These are phyloP conservation scores for Mycosarcoma mackinlayi DNA, from an alignment of 1,284 basidiomycete species.

Conservation along the genomic window DNA sequence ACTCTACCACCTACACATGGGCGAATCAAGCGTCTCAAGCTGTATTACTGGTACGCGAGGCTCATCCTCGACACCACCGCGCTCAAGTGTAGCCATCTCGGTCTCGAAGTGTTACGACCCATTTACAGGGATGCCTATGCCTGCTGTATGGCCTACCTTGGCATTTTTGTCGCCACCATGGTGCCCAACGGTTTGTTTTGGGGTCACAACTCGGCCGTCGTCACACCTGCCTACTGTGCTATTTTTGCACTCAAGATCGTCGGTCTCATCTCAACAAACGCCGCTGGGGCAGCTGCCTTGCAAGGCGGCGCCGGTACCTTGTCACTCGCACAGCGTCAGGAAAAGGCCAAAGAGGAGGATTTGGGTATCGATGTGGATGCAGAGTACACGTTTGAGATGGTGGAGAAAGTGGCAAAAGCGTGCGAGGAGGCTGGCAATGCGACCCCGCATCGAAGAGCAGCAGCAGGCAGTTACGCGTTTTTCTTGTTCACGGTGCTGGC, in stretches of 20 bases:
- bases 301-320: slow-evolving; percentile 1
- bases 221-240: slow-evolving; percentile 52
- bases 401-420: slow-evolving; percentile 42
- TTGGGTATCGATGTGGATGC: slow-evolving; percentile 40
- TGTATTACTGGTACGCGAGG: slow-evolving; percentile 53
- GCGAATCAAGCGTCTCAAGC: slow-evolving; percentile 29
- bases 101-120: slow-evolving; percentile 28
- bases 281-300: neutral
- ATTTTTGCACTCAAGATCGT: slow-evolving; percentile 54
- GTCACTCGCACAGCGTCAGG: slow-evolving; percentile 3
- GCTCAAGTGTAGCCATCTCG: slow-evolving; percentile 43
- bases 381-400: slow-evolving; percentile 49
- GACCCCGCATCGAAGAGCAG: slow-evolving; percentile 42
- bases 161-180: slow-evolving; percentile 50
- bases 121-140: slow-evolving; percentile 56
- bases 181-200: slow-evolving; percentile 44
- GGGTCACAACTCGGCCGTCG: slow-evolving; percentile 51
- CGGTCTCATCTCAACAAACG: slow-evolving; percentile 29
- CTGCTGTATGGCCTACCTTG: slow-evolving; percentile 51
- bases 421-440: slow-evolving; percentile 50
- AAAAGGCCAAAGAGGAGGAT: slow-evolving; percentile 21
- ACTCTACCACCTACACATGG: slow-evolving; percentile 26
- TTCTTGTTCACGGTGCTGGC: slow-evolving; percentile 46
- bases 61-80: slow-evolving; percentile 48
- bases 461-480: slow-evolving; percentile 50